Evolutionary conservation across 371 early-diverging fungal genomes (phyloP), one percentile per base, ranked within the genome.

Genomic region (Mucor velutinosus): DNA sequence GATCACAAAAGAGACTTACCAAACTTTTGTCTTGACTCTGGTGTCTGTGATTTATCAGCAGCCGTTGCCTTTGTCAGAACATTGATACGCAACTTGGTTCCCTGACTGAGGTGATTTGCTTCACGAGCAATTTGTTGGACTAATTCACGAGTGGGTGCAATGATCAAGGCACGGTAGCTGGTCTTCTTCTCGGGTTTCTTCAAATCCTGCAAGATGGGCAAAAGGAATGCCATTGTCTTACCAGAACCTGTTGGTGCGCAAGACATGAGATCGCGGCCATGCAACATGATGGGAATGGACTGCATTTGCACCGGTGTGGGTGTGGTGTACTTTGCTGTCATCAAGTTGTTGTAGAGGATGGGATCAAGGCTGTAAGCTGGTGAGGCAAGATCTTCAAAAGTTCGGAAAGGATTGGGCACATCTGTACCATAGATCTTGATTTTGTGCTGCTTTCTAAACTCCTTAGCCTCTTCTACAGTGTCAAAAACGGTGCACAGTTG

Each of bases 211-310:
- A 99, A 69, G 11, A 99, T 94, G 3, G 99, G 98, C 23, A 99
- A 75, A 33, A 96, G 69, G 74, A 94, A 99, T 1, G 99, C 96
- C 75, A 98, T 77, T 4, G 99, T 99, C 84, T 99, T 99, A 76
- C 99, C 99, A n/a, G 97, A 95, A 72, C 99, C 97, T 1, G 99
- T 98, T 27, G 95, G 93, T 0, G 99, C 97, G 76, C 94, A 92
- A 0, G 94, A 95, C 88, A 99, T 93, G 4, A 97, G 12, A 76
- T 96, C 96, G n/a, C 96, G 86, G 37, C 86, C 88, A 37, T 91
- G 87, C 23, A 93, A 72, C 69, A 94, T 84, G 45, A 93, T 83
- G 11, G 99, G 97, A 21, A 96, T 90, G 1, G 95, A 86, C 80
- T 95, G 95, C 92, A 94, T 94, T 73, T 99, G 98, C 70, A 99